phyloP scores from a whole-genome alignment of 768 basidiomycete genomes.

The Clitopilus passeckerianus region DNA sequence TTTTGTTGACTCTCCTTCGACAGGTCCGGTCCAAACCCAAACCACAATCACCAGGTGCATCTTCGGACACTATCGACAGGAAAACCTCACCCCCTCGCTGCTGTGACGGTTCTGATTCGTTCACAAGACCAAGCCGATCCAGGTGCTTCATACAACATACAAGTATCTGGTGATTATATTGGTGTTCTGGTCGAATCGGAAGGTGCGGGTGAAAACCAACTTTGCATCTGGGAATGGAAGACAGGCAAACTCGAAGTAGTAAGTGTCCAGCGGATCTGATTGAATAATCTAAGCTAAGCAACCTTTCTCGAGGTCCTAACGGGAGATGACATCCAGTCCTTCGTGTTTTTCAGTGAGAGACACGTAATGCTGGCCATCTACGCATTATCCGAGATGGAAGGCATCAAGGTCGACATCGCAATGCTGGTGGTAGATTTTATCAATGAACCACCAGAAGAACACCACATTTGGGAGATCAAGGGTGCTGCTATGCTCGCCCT shows the following conservation, averaged over 20 bases:
- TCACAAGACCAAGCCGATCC: conserved; percentile 8
- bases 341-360: conserved; percentile 35
- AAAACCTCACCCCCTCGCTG: conserved; percentile 37
- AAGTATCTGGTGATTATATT: conserved; percentile 47
- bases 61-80: conserved; percentile 41
- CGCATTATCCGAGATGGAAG: conserved; percentile 12
- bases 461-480: conserved; percentile 21
- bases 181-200: conserved; percentile 40
- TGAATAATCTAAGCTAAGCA: background rate
- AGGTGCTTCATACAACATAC: conserved; percentile 38
- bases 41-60: conserved; percentile 31
- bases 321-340: conserved; percentile 29
- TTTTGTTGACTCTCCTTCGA: background rate
- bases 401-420: conserved; percentile 16
- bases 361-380: conserved; percentile 31
- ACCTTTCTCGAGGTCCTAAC: conserved; percentile 15
- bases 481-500: conserved; percentile 35
- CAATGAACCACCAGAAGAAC: conserved; percentile 20
- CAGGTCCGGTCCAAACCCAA: conserved; percentile 4
- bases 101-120: conserved; percentile 24
- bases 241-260: conserved; percentile 47
- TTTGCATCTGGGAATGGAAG: conserved; percentile 68
- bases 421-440: conserved; percentile 38
- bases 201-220: conserved; percentile 31
- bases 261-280: conserved; percentile 17